Percentiles rank a stretch among this genome's conserved stretches.
These are phyloP conservation scores for Aspergillus spinulosporus DNA, from an alignment of 2,329 filamentous ascomycete genomes.

Conservation along the genomic window DNA sequence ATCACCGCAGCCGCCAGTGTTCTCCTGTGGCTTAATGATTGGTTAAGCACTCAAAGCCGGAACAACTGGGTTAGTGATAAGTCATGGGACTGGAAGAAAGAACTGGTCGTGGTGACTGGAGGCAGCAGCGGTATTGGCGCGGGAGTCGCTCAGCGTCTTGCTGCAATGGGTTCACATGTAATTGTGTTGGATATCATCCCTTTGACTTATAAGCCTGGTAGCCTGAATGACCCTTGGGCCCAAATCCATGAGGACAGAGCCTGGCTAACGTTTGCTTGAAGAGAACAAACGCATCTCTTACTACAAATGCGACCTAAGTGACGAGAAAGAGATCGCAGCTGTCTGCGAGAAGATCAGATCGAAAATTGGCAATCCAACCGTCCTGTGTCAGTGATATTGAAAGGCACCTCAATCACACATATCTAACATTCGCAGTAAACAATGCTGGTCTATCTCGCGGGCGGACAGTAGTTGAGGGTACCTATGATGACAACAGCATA, in stretches of 20 bases:
- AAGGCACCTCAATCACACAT: neutral
- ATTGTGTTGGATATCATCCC: slow-evolving; percentile 40
- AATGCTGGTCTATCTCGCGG: slow-evolving; percentile 25
- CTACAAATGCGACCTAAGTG: slow-evolving; percentile 45
- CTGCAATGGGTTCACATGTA: slow-evolving; percentile 35
- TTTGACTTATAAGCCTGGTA: slow-evolving; percentile 20
- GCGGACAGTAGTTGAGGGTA: slow-evolving; percentile 13
- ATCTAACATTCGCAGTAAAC: slow-evolving; percentile 18
- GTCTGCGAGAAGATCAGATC: slow-evolving; percentile 32
- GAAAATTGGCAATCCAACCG: slow-evolving; percentile 41
- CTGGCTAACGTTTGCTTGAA: neutral
- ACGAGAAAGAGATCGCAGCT: slow-evolving; percentile 29
- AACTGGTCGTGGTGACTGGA: slow-evolving; percentile 49
- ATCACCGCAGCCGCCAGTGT: slow-evolving; percentile 8
- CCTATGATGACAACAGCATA: slow-evolving; percentile 22
- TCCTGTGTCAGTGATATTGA: slow-evolving; percentile 5
- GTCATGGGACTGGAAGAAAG: slow-evolving; percentile 42
- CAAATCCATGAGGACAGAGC: neutral
- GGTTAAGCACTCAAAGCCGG: slow-evolving; percentile 16
- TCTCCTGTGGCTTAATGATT: slow-evolving; percentile 23
- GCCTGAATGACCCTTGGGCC: neutral
- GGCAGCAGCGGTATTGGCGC: slow-evolving; percentile 48
- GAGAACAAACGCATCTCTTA: slow-evolving; percentile 16
- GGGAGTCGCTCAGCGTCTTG: slow-evolving; percentile 33
- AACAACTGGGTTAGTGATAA: slow-evolving; percentile 27